phyloP scores from a whole-genome alignment of 306 rosid genomes.

The Sophora flavescens region DNA sequence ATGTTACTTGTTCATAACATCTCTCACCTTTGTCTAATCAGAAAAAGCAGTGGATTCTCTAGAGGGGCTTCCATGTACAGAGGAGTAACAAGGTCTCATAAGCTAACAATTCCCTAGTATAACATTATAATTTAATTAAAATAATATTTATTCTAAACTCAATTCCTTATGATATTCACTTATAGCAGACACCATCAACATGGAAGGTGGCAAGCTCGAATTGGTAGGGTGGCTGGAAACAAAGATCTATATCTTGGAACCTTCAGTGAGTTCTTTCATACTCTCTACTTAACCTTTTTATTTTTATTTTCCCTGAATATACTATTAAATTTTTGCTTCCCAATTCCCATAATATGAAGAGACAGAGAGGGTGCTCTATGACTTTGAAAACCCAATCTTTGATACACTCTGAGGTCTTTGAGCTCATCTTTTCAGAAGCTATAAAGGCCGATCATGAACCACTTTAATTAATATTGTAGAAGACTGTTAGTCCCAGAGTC shows the following conservation, averaged over 20 bases:
- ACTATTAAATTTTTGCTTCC: neutral
- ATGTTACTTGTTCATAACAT: constrained; percentile 27
- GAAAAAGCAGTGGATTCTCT: constrained; percentile 95
- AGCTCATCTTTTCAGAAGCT: constrained; percentile 41
- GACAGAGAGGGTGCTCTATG: constrained; percentile 43
- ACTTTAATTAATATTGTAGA: constrained; percentile 43
- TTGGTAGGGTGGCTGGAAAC: constrained; percentile 95
- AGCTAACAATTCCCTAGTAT: constrained; percentile 29
- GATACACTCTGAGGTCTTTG: constrained; percentile 29
- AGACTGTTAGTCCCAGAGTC: constrained; percentile 30
- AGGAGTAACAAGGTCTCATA: constrained; percentile 91
- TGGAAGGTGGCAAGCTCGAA: constrained; percentile 98
- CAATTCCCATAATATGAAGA: constrained; percentile 43
- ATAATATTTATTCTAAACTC: neutral
- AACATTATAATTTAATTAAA: constrained; percentile 15
- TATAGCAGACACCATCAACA: constrained; percentile 89
- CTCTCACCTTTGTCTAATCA: constrained; percentile 43
- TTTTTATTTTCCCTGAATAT: neutral
- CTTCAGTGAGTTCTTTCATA: constrained; percentile 67
- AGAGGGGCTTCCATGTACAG: constrained; percentile 93
- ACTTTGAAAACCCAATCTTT: constrained; percentile 47
- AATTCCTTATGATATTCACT: constrained; percentile 35
- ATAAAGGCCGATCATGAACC: constrained; percentile 43
- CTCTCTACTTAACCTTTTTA: neutral
- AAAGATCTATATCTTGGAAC: constrained; percentile 97